Evolutionary conservation across 2,329 filamentous ascomycete genomes (phyloP).

Genomic region (Epicoccum nigrum): DNA sequence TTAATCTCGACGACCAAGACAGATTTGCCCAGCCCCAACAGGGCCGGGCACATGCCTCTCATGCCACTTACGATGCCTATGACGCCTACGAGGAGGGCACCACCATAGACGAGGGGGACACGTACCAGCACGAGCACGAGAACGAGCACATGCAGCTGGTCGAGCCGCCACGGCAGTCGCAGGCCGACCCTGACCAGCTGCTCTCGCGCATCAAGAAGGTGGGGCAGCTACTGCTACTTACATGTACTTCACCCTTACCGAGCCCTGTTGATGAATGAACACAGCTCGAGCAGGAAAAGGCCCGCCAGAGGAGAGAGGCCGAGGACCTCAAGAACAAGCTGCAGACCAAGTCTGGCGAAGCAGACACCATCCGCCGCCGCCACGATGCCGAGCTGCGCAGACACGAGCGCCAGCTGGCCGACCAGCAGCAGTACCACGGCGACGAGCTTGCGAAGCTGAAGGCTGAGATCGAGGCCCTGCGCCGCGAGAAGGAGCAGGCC

Average conservation of each 20-base stretch:
- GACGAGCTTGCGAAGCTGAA: conserved; percentile 70
- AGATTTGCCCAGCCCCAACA: not conserved
- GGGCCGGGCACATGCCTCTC: not conserved
- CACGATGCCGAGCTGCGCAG: conserved; percentile 66
- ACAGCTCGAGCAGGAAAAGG: conserved; percentile 53
- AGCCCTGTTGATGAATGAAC: conserved; percentile 28
- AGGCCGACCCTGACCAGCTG: conserved; percentile 40
- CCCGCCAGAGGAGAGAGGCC: conserved; percentile 30
- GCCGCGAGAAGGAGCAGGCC: conserved; percentile 68
- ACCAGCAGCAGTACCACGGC: conserved; percentile 66
- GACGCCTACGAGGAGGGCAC: conserved; percentile 4
- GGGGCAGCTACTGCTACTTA: conserved; percentile 8
- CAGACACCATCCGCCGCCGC: conserved; percentile 75
- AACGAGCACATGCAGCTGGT: not conserved
- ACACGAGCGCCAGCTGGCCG: conserved; percentile 66
- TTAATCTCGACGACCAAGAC: conserved; percentile 52
- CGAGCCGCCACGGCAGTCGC: conserved; percentile 26
- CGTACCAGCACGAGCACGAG: too few species aligned
- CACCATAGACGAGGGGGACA: conserved; percentile 7
- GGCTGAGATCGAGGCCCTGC: conserved; percentile 67
- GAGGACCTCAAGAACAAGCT: conserved; percentile 45
- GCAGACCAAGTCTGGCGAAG: conserved; percentile 69
- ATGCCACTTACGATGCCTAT: not conserved
- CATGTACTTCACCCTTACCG: not conserved
- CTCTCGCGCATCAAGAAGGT: conserved; percentile 53